Evolutionary conservation across 345 rosid species (phyloP).

Genomic region (Gossypium longicalyx): DNA sequence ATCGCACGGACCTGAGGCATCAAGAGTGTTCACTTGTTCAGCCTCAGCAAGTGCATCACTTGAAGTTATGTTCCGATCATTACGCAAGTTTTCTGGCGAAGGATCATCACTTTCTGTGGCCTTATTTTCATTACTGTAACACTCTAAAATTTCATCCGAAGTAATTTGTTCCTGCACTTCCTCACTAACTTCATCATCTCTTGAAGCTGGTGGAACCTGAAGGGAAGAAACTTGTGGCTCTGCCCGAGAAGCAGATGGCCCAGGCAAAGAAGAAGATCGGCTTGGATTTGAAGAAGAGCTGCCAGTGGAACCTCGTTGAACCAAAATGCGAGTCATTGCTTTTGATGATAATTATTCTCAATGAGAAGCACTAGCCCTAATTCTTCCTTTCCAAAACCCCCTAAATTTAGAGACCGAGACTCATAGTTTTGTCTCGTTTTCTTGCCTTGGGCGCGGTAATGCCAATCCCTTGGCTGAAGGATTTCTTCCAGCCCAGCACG

Average conservation of each 20-base stretch:
- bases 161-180: slow-evolving; percentile 49
- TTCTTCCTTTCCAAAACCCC: slow-evolving; percentile 22
- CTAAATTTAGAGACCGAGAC: slow-evolving; percentile 33
- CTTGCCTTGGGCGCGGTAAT: slow-evolving; percentile 81
- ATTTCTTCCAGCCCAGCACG: slow-evolving; percentile 72
- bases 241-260: slow-evolving; percentile 51
- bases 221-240: slow-evolving; percentile 42
- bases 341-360: no score
- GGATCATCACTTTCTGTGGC: slow-evolving; percentile 41
- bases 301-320: slow-evolving; percentile 76
- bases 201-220: slow-evolving; percentile 37
- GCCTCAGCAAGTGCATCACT: slow-evolving; percentile 36
- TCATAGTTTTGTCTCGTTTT: slow-evolving; percentile 68
- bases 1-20: slow-evolving; percentile 32
- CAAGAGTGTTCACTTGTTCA: slow-evolving; percentile 34
- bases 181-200: slow-evolving; percentile 64
- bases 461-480: slow-evolving; percentile 80
- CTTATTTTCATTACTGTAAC: slow-evolving; percentile 41
- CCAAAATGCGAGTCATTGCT: slow-evolving; percentile 85
- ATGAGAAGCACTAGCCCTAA: slow-evolving; percentile 10
- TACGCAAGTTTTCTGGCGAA: slow-evolving; percentile 26
- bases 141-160: slow-evolving; percentile 47
- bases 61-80: slow-evolving; percentile 29
- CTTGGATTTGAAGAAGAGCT: slow-evolving; percentile 73
- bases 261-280: slow-evolving; percentile 55